Base-by-base conservation (phyloP, 208 protist species). In the Crithidia sp. region DNA sequence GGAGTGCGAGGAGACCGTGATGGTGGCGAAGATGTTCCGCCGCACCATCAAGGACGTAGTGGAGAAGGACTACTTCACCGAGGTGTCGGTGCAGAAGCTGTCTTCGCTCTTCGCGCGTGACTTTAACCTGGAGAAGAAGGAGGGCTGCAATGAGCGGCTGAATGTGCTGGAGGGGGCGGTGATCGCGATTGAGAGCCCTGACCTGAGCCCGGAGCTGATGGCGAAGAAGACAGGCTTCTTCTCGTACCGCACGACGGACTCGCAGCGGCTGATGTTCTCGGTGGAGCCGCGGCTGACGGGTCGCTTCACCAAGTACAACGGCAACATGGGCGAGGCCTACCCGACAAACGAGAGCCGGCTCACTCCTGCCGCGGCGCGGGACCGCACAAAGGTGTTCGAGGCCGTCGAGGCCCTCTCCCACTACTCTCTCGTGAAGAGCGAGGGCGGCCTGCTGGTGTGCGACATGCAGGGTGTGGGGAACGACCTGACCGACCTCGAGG, bases 251-350 rank as follows among this genome's bases (percentile, higher is more conserved):
- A 89, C 83, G 0, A 75, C 68, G 4, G 85, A 92, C 76, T 84
- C 82, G 17, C 62, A 89, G 44, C 73, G 81, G 17, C 65, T 89
- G 28, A 78, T 89, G 74, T 92, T 92, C 71, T 65, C 79, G 45
- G 87, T 95, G 49, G 90, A 95, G 73, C 70, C 80, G 36, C 89
- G 82, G 66, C 79, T 95, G 14, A 36, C 59, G 12, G 90, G 90
- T 2, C 63, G 71, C 50, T 95, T 91, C 56, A 92, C 87, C 62
- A 95, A 95, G 81, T 91, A 95, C 79, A 95, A 92, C 79, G 90
- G 84, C 56, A 95, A 95, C 84, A 88, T 84, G 75, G 87, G 87
- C 13, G 76, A 90, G 58, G 70, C 70, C 36, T 94, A 91, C 58
- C 66, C 62, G 9, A 69, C 80, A 9, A 86, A 90, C 54, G 84